Evolutionary conservation across 2,329 filamentous ascomycete genomes (phyloP), one percentile per base, ranked within the genome.

Genomic region (Neonectria coccinea): DNA sequence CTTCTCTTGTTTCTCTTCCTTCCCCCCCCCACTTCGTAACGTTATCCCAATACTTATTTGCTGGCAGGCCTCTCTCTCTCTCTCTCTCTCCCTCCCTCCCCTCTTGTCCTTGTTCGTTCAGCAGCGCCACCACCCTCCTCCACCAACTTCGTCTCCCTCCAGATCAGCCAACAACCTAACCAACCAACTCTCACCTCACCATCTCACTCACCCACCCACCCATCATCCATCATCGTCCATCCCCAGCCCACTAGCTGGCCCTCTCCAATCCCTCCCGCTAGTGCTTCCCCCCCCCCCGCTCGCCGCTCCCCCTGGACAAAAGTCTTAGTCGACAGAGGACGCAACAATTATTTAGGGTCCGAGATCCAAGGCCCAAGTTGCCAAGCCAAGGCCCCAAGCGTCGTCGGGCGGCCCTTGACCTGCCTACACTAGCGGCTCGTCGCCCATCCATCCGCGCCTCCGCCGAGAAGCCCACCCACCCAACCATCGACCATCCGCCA

Each of bases 361-460:
- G 52, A 33, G 41, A 27, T 56, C 53, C 33, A 16, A 7, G 36
- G 36, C 6, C 36, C 36, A 39, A n/a, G n/a, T n/a, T n/a, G n/a
- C n/a, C n/a, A n/a, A 39, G 36, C 36, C 36, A 39, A 39, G 36
- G 3, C 36, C 8, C 36, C 36, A 39, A 39, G 36, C 36, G 36
- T 39, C 14, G 36, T n/a, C 5, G 36, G 36, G 14, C 14, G 36
- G 14, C 7, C 7, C 36, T 39, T 39, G 14, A 42, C 39, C 39
- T 42, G 12, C 47, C 29, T 29, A 44, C 41, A 54, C 39, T 62
- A 57, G 60, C 55, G 55, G 60, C 60, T 58, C 50, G 41, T 55
- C 53, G 54, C 55, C 55, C 48, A 54, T 58, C 60, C 60, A 54
- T 57, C 55, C 54, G 31, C 48, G 55, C 55, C 60, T 12, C 60